Percentiles rank a stretch among this genome's conserved stretches.
These are phyloP conservation scores for Pistacia integerrima DNA, from an alignment of 345 rosid genomes.

Conservation along the genomic window DNA sequence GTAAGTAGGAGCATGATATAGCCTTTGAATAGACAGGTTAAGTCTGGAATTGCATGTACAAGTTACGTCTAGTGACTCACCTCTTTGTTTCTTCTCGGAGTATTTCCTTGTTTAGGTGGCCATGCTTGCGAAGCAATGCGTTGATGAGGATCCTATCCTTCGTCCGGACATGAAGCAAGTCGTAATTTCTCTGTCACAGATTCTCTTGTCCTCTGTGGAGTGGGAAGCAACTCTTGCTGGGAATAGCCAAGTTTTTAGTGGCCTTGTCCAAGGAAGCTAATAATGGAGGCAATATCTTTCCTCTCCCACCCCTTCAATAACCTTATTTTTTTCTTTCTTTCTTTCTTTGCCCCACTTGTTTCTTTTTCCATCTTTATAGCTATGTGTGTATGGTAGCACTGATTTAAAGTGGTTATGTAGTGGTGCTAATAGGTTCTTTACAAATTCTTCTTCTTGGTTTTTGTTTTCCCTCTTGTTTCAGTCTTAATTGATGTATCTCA, in stretches of 20 bases:
- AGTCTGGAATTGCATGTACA: conserved; percentile 1
- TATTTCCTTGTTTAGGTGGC: conserved; percentile 51
- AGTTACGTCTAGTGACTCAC: conserved; percentile 6
- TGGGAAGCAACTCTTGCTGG: conserved; percentile 10
- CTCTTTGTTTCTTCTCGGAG: conserved; percentile 5
- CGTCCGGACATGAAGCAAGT: conserved; percentile 98
- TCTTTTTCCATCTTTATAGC: neutral
- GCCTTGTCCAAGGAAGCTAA: conserved; percentile 95
- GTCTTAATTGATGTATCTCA: neutral
- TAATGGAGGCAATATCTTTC: conserved; percentile 18
- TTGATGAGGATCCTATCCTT: conserved; percentile 83
- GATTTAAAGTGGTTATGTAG: neutral
- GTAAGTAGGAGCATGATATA: neutral
- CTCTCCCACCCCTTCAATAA: neutral
- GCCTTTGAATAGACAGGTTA: neutral
- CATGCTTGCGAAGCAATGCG: conserved; percentile 90
- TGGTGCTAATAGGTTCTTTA: conserved; percentile 1
- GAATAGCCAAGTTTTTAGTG: conserved; percentile 94
- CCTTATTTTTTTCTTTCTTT: neutral
- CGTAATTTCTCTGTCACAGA: conserved; percentile 85
- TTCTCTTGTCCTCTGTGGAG: conserved; percentile 78
- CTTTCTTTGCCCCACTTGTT: neutral
- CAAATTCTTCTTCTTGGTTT: neutral
- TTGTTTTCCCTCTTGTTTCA: neutral
- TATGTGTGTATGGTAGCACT: conserved; percentile 13